Evolutionary conservation across 495 filamentous ascomycete species (phyloP).

Genomic region (Bacidia rubella): DNA sequence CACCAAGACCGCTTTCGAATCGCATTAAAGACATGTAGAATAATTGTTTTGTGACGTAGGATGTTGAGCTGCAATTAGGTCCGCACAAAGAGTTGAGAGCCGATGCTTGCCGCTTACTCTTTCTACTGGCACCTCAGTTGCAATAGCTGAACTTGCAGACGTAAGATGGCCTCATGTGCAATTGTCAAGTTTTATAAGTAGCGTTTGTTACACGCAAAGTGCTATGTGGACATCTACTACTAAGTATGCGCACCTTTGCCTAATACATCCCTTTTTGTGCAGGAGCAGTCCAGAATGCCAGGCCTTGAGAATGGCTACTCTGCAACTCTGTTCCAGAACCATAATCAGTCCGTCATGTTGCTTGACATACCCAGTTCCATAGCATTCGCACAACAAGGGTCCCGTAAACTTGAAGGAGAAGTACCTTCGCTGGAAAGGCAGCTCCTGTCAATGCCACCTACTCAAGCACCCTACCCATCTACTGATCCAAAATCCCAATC

Average conservation of each 20-base stretch:
- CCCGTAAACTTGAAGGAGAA: slow-evolving; percentile 1
- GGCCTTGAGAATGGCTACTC: no score
- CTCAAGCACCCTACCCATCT: slow-evolving; percentile 24
- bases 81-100: neutral
- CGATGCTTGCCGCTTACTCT: slow-evolving; percentile 1
- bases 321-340: no score
- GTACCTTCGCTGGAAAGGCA: slow-evolving; percentile 4
- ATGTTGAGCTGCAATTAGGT: neutral
- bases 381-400: slow-evolving; percentile 12
- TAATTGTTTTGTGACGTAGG: neutral
- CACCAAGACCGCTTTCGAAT: neutral
- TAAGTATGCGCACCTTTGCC: no score
- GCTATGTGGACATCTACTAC: no score
- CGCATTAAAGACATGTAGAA: neutral
- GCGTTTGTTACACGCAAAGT: no score
- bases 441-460: slow-evolving; percentile 24
- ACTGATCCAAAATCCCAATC: slow-evolving; percentile 34
- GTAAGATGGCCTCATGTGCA: no score
- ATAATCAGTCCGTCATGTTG: slow-evolving; percentile 31
- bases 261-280: no score
- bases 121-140: no score
- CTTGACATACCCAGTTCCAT: slow-evolving; percentile 57
- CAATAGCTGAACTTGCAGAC: no score
- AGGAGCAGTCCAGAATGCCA: no score
- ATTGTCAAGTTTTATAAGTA: no score